These are phyloP conservation scores for Eucommia ulmoides DNA, from an alignment of 257 asterid genomes.

Conservation along the genomic window DNA sequence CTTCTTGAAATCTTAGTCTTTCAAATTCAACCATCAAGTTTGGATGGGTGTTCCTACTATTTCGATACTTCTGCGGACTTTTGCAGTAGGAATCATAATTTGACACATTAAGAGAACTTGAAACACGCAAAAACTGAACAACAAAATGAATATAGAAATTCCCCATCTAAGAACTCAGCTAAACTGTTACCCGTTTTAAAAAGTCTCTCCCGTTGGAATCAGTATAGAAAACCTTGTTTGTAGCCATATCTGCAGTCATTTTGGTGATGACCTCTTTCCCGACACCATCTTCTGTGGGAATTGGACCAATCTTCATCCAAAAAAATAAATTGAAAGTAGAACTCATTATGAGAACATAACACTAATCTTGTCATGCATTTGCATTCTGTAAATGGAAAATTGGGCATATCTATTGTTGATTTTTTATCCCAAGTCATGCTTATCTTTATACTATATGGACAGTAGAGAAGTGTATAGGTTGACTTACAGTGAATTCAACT, in stretches of 20 bases:
- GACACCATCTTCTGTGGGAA: conserved; percentile 50
- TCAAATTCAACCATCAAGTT: too few relatives aligned
- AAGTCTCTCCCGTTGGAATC: conserved; percentile 95
- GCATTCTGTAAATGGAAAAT: neutral
- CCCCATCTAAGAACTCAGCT: too few relatives aligned
- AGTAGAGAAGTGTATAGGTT: conserved; percentile 1
- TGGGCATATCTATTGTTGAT: neutral
- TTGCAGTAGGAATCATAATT: too few relatives aligned
- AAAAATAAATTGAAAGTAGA: too few relatives aligned
- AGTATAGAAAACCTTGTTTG: conserved; percentile 56
- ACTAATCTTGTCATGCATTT: too few relatives aligned
- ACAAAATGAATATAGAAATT: too few relatives aligned
- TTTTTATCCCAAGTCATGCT: neutral
- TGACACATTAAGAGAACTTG: too few relatives aligned
- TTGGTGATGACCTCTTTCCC: conserved; percentile 86
- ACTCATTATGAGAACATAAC: too few relatives aligned
- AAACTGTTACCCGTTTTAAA: conserved; percentile 65
- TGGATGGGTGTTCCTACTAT: too few relatives aligned
- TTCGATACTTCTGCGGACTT: too few relatives aligned
- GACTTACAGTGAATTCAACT: conserved; percentile 70
- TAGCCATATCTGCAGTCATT: conserved; percentile 59
- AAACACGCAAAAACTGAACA: too few relatives aligned
- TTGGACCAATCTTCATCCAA: conserved; percentile 58
- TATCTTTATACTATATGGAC: neutral
- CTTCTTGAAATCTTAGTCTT: too few relatives aligned